Conservation (phyloP, 805 yeast species). For the Ogataea methylovora region DNA sequence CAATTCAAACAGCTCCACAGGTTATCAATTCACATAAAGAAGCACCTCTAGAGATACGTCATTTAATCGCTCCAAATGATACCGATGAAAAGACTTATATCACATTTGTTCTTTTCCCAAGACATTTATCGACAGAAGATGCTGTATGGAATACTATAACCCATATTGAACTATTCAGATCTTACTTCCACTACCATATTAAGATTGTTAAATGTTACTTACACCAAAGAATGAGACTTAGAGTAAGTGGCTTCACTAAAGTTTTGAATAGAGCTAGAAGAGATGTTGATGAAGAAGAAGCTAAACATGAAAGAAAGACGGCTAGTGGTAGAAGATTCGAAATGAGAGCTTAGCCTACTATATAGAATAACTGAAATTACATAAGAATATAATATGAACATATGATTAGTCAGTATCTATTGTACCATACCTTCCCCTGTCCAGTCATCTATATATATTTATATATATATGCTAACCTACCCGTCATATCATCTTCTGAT, state of each 20-base stretch:
- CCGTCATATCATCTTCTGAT: no score
- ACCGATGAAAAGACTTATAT: constrained; percentile 37
- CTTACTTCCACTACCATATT: constrained; percentile 97
- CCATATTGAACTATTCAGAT: constrained; percentile 87
- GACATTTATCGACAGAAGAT: constrained; percentile 61
- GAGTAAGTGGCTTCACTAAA: constrained; percentile 91
- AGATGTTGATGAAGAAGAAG: constrained; percentile 72
- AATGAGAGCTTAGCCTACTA: constrained; percentile 15
- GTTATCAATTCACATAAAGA: constrained; percentile 84
- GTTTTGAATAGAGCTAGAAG: constrained; percentile 96
- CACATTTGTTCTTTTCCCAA: constrained; percentile 71
- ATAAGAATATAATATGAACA: no score
- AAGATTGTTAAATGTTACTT: constrained; percentile 97
- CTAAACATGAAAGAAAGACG: constrained; percentile 45
- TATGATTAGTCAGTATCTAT: no score
- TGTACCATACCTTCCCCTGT: no score
- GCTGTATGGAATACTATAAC: constrained; percentile 77
- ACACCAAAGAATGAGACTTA: constrained; percentile 96
- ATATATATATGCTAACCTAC: no score
- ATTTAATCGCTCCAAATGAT: constrained; percentile 27
- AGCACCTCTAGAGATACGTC: constrained; percentile 83
- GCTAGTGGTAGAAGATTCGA: constrained; percentile 68
- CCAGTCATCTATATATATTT: no score
- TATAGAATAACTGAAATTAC: no score
- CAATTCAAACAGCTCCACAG: constrained; percentile 97